Percentiles rank a stretch among this genome's conserved stretches.
Evolutionary conservation across 2,329 filamentous ascomycete genomes (phyloP).

Genomic region (Diaporthe sp.): DNA sequence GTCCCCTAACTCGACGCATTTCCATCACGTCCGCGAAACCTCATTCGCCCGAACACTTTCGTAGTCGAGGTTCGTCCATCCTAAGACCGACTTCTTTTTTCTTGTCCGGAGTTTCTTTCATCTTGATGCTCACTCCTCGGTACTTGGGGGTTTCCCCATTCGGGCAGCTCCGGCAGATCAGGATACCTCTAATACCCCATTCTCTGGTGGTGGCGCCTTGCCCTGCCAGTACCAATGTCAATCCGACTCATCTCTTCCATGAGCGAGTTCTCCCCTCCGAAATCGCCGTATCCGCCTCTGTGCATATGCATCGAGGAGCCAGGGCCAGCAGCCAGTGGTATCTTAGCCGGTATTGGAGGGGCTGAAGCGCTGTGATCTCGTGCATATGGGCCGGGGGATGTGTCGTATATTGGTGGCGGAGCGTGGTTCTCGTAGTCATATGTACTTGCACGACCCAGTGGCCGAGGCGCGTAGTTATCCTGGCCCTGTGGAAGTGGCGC

Average conservation of each 20-base stretch:
- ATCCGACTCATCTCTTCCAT: slow-evolving; percentile 80
- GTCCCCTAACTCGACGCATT: slow-evolving; percentile 12
- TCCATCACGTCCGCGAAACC: slow-evolving; percentile 1
- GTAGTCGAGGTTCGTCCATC: slow-evolving; percentile 6
- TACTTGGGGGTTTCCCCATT: background rate
- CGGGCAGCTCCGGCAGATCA: slow-evolving; percentile 15
- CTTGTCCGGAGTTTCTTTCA: background rate
- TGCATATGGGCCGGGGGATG: slow-evolving; percentile 48
- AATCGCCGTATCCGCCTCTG: slow-evolving; percentile 42
- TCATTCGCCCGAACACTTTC: background rate
- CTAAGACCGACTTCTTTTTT: slow-evolving; percentile 33
- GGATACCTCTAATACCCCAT: slow-evolving; percentile 37
- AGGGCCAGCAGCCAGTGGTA: slow-evolving; percentile 68
- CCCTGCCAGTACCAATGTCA: slow-evolving; percentile 73
- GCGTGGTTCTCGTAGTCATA: slow-evolving; percentile 70
- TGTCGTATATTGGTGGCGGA: slow-evolving; percentile 50
- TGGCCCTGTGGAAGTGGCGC: slow-evolving; percentile 67
- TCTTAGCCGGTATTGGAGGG: slow-evolving; percentile 79
- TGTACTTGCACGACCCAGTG: slow-evolving; percentile 61
- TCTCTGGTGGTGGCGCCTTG: slow-evolving; percentile 58
- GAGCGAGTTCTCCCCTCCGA: slow-evolving; percentile 68
- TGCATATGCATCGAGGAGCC: slow-evolving; percentile 50
- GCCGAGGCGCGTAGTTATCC: slow-evolving; percentile 61
- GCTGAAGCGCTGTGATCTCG: slow-evolving; percentile 52
- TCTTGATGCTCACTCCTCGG: background rate